phyloP scores from a whole-genome alignment of 2,329 filamentous ascomycete genomes.

The Cryphonectria naterciae region DNA sequence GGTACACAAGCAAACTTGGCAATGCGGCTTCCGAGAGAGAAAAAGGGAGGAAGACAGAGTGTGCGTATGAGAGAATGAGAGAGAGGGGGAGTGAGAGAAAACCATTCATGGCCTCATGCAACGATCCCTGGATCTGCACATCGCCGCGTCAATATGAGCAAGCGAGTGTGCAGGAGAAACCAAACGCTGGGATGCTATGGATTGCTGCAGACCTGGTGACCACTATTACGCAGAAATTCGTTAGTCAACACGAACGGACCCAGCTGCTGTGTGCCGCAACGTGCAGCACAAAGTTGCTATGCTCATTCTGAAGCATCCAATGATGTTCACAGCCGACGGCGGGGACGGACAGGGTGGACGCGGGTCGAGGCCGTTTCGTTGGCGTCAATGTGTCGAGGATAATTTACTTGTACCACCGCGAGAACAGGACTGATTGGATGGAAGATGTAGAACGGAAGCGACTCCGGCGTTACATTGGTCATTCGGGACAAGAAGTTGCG shows the following conservation, averaged over 20 bases:
- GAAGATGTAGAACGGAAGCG: conserved; percentile 17
- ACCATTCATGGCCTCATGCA: neutral
- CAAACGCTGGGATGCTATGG: conserved; percentile 16
- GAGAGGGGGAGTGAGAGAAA: too few species aligned
- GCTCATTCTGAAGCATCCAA: conserved; percentile 12
- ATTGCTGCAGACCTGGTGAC: conserved; percentile 29
- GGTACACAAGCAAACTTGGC: neutral
- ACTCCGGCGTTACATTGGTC: conserved; percentile 21
- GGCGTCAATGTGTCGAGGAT: conserved; percentile 21
- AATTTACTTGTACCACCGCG: conserved; percentile 23
- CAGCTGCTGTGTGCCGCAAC: conserved; percentile 21
- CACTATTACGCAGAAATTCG: conserved; percentile 36
- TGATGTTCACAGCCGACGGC: conserved; percentile 17
- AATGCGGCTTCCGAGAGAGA: neutral
- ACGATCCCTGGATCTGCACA: conserved; percentile 14
- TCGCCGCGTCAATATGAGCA: conserved; percentile 8
- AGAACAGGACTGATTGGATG: conserved; percentile 19
- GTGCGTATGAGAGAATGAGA: too few species aligned
- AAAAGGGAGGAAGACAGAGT: neutral
- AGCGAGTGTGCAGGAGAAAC: neutral
- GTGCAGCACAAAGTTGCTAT: conserved; percentile 18
- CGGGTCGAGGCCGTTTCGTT: conserved; percentile 12
- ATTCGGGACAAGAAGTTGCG: neutral
- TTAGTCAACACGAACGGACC: conserved; percentile 32
- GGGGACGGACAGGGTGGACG: conserved; percentile 19